phyloP scores from a whole-genome alignment of 75 land plant genomes.

The Adiantum capillusveneris region DNA sequence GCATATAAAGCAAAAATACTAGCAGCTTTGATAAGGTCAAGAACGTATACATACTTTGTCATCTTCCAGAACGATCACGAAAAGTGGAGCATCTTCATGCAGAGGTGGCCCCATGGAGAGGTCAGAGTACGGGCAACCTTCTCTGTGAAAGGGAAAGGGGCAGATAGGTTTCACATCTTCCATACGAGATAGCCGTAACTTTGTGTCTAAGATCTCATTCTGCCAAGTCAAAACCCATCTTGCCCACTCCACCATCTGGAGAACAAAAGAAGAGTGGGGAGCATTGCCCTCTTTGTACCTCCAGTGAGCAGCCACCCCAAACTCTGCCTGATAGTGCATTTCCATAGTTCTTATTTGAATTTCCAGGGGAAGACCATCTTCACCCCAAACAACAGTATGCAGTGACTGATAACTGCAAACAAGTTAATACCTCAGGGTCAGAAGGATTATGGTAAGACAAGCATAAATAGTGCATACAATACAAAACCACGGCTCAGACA shows the following conservation, averaged over 20 bases:
- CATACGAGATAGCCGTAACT: constrained; percentile 31
- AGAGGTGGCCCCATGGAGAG: constrained; percentile 27
- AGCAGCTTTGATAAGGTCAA: background rate
- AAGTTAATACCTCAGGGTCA: no score
- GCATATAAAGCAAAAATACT: background rate
- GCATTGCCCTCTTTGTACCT: constrained; percentile 83
- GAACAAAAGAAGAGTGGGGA: constrained; percentile 57
- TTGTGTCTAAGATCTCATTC: constrained; percentile 68
- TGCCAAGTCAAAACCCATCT: constrained; percentile 93
- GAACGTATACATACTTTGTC: constrained; percentile 41
- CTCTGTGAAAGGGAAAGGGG: constrained; percentile 64
- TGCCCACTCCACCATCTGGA: constrained; percentile 95
- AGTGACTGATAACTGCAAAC: constrained; percentile 79
- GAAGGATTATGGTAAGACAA: no score
- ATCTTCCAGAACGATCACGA: constrained; percentile 69
- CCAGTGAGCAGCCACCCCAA: constrained; percentile 97
- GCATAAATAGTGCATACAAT: no score
- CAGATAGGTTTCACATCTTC: constrained; percentile 50
- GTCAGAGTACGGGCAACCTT: constrained; percentile 47
- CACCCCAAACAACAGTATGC: constrained; percentile 77
- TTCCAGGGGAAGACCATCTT: constrained; percentile 74
- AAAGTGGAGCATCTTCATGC: constrained; percentile 64
- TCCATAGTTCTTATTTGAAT: constrained; percentile 85
- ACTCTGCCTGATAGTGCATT: constrained; percentile 94
- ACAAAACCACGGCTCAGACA: no score